These are phyloP conservation scores for Aspergillus tanneri DNA, from an alignment of 2,329 filamentous ascomycete species.

Conservation along the genomic window DNA sequence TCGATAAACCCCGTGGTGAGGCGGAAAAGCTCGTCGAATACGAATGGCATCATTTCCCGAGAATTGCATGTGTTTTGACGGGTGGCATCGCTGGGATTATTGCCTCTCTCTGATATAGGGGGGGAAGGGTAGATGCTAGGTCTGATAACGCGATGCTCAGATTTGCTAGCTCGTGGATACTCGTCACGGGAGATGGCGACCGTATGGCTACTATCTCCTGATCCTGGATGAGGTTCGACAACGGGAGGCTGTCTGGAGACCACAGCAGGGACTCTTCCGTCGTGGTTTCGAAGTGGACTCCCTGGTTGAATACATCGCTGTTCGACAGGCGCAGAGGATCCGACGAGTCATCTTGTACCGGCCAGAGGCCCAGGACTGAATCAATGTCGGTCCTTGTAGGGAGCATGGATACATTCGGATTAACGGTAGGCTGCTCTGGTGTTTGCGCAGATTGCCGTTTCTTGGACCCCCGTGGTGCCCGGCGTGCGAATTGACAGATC, in stretches of 20 bases:
- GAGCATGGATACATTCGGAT: background rate
- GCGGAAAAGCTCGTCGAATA: background rate
- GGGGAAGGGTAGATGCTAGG: background rate
- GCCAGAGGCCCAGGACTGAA: background rate
- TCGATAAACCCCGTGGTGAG: background rate
- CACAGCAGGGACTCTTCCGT: background rate
- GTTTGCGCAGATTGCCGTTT: background rate
- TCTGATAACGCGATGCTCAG: background rate
- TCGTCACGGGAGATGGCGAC: background rate
- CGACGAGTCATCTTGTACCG: background rate
- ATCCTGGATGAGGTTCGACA: too few species aligned
- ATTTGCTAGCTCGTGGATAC: background rate
- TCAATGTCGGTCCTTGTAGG: background rate
- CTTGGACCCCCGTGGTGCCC: background rate
- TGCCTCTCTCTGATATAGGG: background rate
- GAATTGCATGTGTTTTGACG: background rate
- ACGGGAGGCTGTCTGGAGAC: too few species aligned
- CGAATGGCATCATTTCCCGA: background rate
- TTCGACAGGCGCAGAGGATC: background rate
- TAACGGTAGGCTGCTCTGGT: background rate
- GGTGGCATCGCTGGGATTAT: too few species aligned
- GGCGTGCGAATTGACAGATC: background rate
- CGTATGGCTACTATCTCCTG: background rate
- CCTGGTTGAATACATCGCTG: background rate
- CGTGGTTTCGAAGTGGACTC: background rate